Conservation (phyloP, 768 basidiomycete species). For the Auriscalpium orientale region DNA sequence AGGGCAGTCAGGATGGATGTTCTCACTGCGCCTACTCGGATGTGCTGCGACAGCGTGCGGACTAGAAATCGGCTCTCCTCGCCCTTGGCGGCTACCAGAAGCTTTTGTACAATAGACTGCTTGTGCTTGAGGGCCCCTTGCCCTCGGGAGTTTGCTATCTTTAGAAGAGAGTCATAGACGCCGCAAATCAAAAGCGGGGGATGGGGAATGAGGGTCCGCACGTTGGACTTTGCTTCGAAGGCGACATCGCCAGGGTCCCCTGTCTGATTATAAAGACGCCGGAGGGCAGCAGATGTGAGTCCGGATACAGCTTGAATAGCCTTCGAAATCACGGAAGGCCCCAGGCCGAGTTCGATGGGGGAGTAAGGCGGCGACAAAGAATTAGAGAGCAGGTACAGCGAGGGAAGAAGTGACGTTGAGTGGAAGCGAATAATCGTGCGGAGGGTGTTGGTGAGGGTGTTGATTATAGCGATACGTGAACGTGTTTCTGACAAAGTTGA, state of each 20-base stretch:
- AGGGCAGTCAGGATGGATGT: slow-evolving; percentile 75
- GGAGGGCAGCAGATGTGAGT: slow-evolving; percentile 47
- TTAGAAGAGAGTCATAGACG: slow-evolving; percentile 62
- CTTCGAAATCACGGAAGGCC: slow-evolving; percentile 57
- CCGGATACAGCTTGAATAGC: slow-evolving; percentile 72
- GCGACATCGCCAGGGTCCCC: slow-evolving; percentile 87
- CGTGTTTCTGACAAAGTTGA: slow-evolving; percentile 55
- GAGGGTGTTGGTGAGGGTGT: slow-evolving; percentile 67
- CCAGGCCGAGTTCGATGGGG: slow-evolving; percentile 62
- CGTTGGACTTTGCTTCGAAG: slow-evolving; percentile 68
- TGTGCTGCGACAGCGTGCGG: slow-evolving; percentile 63
- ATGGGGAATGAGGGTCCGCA: slow-evolving; percentile 69
- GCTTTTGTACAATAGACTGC: slow-evolving; percentile 68
- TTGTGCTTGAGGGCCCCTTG: slow-evolving; percentile 70
- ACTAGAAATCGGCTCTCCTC: slow-evolving; percentile 85
- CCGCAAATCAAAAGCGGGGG: slow-evolving; percentile 53
- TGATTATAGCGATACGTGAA: slow-evolving; percentile 63
- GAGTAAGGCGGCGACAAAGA: slow-evolving; percentile 70
- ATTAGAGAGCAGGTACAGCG: slow-evolving; percentile 79
- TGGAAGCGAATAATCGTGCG: slow-evolving; percentile 60
- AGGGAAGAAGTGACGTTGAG: slow-evolving; percentile 61
- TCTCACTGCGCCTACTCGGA: slow-evolving; percentile 84
- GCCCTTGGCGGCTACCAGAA: slow-evolving; percentile 78
- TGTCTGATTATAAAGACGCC: slow-evolving; percentile 56
- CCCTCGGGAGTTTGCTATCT: slow-evolving; percentile 64